Evolutionary conservation across 23 red algal species (phyloP).

Genomic region (Gracilaria vermiculophylla): DNA sequence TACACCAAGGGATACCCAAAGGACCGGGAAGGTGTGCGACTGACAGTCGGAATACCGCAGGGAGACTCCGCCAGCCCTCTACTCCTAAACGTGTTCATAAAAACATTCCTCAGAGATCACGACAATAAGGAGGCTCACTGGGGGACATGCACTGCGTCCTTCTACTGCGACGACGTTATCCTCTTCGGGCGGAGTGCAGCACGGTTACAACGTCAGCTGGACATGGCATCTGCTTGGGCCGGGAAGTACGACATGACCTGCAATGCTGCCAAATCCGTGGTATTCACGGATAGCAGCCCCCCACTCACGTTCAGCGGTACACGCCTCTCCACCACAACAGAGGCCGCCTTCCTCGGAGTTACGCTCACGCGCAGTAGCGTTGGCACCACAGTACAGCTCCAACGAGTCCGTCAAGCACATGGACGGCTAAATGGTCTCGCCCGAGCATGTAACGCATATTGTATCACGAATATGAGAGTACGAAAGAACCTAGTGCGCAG

Average conservation of each 20-base stretch:
- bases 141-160: not conserved
- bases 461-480: not conserved
- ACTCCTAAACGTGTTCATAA: slow-evolving; percentile 3
- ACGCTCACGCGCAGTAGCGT: not conserved
- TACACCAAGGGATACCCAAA: not conserved
- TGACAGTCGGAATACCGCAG: not conserved
- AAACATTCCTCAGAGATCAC: not conserved
- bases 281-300: not conserved
- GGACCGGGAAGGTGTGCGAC: not conserved
- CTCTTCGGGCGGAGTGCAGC: not conserved
- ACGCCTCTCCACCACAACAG: not conserved
- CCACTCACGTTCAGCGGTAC: not conserved
- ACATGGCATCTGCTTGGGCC: not conserved
- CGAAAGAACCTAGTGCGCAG: not conserved
- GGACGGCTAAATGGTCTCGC: too few species aligned
- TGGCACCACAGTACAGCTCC: not conserved
- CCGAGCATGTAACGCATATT: not conserved
- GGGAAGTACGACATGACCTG: not conserved
- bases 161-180: not conserved
- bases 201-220: not conserved
- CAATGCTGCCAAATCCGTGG: not conserved
- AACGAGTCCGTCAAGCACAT: not conserved
- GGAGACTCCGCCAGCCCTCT: not conserved
- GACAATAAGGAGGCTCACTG: not conserved
- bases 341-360: not conserved